phyloP scores from a whole-genome alignment of 225 moss, liverwort and hornwort genomes.

The Pseudoscleropodium purum region DNA sequence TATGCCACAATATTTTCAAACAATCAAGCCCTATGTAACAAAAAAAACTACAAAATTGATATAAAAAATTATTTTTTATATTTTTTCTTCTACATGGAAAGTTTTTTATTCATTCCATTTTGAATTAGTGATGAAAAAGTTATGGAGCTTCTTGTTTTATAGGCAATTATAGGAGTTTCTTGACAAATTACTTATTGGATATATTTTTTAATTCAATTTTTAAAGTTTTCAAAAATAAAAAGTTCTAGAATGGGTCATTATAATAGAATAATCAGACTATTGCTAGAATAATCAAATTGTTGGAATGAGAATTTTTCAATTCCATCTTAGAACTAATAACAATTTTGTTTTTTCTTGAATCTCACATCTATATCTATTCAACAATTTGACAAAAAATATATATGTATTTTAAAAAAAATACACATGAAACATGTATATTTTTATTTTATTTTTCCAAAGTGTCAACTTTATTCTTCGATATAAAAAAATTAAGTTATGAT shows the following conservation, averaged over 20 bases:
- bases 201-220: neutral
- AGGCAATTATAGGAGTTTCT: neutral
- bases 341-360: no score
- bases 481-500: neutral
- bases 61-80: neutral
- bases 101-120: neutral
- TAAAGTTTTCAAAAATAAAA: neutral
- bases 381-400: neutral
- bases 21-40: rapidly evolving
- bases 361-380: neutral
- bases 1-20: neutral
- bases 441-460: neutral
- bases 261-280: neutral
- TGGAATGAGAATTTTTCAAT: neutral
- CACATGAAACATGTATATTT: neutral
- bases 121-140: neutral
- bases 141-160: neutral
- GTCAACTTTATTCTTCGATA: rapidly evolving
- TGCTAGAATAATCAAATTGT: no score
- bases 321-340: neutral
- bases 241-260: neutral
- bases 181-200: neutral
- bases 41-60: neutral
- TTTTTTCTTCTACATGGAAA: neutral
- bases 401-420: no score